These are phyloP conservation scores for Candida morakotiae DNA, from an alignment of 805 yeast species.

Conservation along the genomic window DNA sequence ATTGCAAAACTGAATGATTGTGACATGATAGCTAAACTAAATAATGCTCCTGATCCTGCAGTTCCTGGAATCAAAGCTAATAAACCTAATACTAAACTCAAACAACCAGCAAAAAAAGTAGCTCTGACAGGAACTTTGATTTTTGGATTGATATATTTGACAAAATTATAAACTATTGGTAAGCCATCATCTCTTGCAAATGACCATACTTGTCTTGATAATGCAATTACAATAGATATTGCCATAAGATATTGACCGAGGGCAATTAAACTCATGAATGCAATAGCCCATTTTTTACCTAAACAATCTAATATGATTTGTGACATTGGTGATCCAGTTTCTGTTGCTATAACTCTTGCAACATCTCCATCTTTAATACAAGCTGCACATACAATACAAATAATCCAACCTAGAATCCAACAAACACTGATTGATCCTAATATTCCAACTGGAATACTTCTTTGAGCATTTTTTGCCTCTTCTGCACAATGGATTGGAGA, in stretches of 20 bases:
- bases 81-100: slow-evolving; percentile 51
- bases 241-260: slow-evolving; percentile 67
- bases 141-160: slow-evolving; percentile 54
- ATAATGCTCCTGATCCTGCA: slow-evolving; percentile 61
- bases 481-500: slow-evolving; percentile 71
- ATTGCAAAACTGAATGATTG: slow-evolving; percentile 56
- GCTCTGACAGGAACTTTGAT: slow-evolving; percentile 66
- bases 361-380: slow-evolving; percentile 48
- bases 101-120: slow-evolving; percentile 47
- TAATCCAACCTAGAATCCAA: slow-evolving; percentile 54
- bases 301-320: slow-evolving; percentile 59
- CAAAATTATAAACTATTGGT: slow-evolving; percentile 50
- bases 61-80: slow-evolving; percentile 54
- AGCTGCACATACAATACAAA: slow-evolving; percentile 51
- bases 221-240: slow-evolving; percentile 55
- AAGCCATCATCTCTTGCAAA: slow-evolving; percentile 75
- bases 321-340: slow-evolving; percentile 61
- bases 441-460: slow-evolving; percentile 64
- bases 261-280: slow-evolving; percentile 55
- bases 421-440: slow-evolving; percentile 55
- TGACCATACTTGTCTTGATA: slow-evolving; percentile 71
- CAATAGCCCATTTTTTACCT: slow-evolving; percentile 63
- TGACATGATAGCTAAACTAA: slow-evolving; percentile 56
- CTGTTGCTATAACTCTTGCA: slow-evolving; percentile 36
- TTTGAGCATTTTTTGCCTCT: slow-evolving; percentile 60